Conservation (phyloP, 225 moss, liverwort and hornwort species). For the Anthoceros angustus region DNA sequence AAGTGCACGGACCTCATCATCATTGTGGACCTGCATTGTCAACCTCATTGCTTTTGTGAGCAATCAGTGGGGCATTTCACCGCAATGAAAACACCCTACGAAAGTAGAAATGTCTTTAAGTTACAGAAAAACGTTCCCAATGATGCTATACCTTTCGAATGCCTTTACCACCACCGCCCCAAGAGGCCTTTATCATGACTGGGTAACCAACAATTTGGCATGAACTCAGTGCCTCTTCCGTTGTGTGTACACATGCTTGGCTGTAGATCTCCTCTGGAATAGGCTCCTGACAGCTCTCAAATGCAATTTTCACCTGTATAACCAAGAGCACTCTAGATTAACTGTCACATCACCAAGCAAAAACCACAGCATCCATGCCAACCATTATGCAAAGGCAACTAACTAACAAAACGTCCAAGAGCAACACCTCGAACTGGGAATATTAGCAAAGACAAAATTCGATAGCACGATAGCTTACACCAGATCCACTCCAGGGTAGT, state of each 20-base stretch:
- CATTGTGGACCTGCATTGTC: constrained; percentile 53
- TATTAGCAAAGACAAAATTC: no score
- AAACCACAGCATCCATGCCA: not conserved
- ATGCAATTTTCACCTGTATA: constrained; percentile 55
- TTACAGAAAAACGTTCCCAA: not conserved
- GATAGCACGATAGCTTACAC: constrained; percentile 21
- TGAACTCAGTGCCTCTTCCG: constrained; percentile 71
- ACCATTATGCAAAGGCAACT: not conserved
- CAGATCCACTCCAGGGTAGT: constrained; percentile 86
- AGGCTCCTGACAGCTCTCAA: constrained; percentile 37
- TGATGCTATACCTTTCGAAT: constrained; percentile 59
- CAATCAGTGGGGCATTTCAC: not conserved
- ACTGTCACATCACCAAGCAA: not conserved
- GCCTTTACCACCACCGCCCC: constrained; percentile 98
- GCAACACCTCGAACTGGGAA: no score
- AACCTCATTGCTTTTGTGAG: not conserved
- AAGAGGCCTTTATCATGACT: constrained; percentile 94
- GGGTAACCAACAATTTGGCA: constrained; percentile 82
- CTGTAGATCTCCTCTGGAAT: constrained; percentile 68
- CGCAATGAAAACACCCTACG: not conserved
- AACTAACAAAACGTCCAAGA: not conserved
- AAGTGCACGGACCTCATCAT: constrained; percentile 79
- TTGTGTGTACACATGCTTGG: constrained; percentile 67
- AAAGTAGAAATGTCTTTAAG: not conserved
- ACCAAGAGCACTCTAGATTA: no score